phyloP scores from a whole-genome alignment of 768 basidiomycete species.

The Tulasnella sp. region DNA sequence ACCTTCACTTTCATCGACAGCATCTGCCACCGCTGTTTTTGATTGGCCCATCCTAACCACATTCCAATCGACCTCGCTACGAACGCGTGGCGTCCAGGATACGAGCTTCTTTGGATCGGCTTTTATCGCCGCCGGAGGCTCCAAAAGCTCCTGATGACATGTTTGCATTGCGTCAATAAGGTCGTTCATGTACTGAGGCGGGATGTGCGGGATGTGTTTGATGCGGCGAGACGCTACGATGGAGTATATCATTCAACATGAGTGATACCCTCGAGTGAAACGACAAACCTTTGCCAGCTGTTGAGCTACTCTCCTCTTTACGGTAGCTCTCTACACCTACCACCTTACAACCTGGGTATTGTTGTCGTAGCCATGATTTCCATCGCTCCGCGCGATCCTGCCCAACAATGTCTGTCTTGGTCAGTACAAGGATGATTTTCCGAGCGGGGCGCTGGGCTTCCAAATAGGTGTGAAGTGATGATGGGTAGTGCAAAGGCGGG shows the following conservation, averaged over 20 bases:
- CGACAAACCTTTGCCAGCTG: constrained; percentile 25
- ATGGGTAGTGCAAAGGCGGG: constrained; percentile 76
- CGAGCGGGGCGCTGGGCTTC: constrained; percentile 26
- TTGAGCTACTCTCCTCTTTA: constrained; percentile 31
- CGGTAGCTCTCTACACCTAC: constrained; percentile 70
- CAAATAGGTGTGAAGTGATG: constrained; percentile 63
- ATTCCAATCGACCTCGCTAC: constrained; percentile 64
- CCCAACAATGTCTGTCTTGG: constrained; percentile 81
- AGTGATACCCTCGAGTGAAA: constrained; percentile 18
- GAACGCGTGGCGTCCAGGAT: constrained; percentile 58
- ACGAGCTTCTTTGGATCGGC: constrained; percentile 38
- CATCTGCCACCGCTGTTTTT: constrained; percentile 25
- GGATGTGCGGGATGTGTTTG: constrained; percentile 50
- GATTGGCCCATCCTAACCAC: constrained; percentile 40
- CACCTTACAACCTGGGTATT: constrained; percentile 46
- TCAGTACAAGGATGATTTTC: constrained; percentile 64
- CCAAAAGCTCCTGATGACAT: constrained; percentile 55
- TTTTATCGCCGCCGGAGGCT: constrained; percentile 52
- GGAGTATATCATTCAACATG: not conserved
- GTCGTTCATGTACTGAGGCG: constrained; percentile 48
- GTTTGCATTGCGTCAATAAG: constrained; percentile 55
- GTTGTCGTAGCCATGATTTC: constrained; percentile 46
- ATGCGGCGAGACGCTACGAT: not conserved
- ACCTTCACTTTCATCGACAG: constrained; percentile 21
- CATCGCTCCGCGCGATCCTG: constrained; percentile 52